Evolutionary conservation across 495 filamentous ascomycete species (phyloP), one percentile per base, ranked within the genome.

Genomic region (Aspergillus cavernicola): DNA sequence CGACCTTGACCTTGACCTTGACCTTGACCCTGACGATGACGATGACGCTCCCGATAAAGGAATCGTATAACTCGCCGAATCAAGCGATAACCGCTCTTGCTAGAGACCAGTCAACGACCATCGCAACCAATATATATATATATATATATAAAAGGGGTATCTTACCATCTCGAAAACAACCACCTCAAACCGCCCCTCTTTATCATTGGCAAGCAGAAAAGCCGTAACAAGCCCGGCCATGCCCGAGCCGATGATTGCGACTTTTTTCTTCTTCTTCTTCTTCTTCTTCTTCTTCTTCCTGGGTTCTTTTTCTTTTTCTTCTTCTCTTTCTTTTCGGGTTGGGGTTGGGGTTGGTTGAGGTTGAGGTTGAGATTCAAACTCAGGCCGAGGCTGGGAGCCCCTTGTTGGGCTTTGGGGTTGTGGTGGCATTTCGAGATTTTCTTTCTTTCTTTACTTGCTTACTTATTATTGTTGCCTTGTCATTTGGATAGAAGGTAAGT

Each of bases 161-260:
- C n/a, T 12, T 61, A 81, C 80, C 60, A 64, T 67, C 61, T 82
- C 75, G 38, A 80, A 69, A 24, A 81, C 46, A 43, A 70, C 65
- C 22, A 81, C 74, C 2, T 68, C 48, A 28, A 28, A 50, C 22
- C 35, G 24, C 6, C 6, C 20, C 35, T 28, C n/a, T 2, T 5
- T 18, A 29, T 50, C 46, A 29, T 19, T 39, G 11, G 10, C 35
- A 15, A 82, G 66, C 23, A 82, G 63, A 50, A 78, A 74, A 3
- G 78, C 77, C 0, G 69, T 68, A 12, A 76, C 73, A 50, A 82
- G 65, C 9, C 80, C 80, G 1, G 80, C 78, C 67, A 83, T 70
- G 7, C 80, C 79, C 7, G 77, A 77, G 48, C 80, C 79, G 15
- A 83, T 62, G 32, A 83, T 66, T 29, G 78, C 77, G 24, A 79